Evolutionary conservation across 2,329 filamentous ascomycete species (phyloP), one percentile per base, ranked within the genome.

Genomic region (Venturia nashicola): DNA sequence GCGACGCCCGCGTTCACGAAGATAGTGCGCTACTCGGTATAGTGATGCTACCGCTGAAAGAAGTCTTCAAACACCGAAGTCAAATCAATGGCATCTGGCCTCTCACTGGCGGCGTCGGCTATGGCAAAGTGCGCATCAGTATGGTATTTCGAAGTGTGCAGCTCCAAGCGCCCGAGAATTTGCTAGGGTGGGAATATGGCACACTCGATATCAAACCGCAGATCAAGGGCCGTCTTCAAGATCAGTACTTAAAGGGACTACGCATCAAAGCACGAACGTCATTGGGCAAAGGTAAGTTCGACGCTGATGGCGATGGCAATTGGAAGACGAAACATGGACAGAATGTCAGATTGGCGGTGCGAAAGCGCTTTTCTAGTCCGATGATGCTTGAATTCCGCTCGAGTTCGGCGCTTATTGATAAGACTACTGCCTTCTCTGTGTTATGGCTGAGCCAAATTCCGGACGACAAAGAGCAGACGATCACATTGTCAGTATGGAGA

Each of bases 61-160:
- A 86, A 34, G 70, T 90, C 0, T 84, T 91, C 70, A 77, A 80
- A 61, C 77, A 86, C 9, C 79, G 80, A 32, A 86, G 84, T 20
- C 88, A 90, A 67, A 75, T 88, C 36, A 84, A 86, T 72, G 80
- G 82, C 8, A 83, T 78, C 65, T 91, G 84, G 70, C 88, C 88
- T 0, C 73, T 91, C 2, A 80, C 84, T 6, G 88, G 88, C 3
- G 88, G 88, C 0, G 81, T 90, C n/a, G 88, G 88, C 3, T 88
- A 84, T 67, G 88, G 88, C 1, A 81, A 86, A 51, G 80, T 83
- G 46, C 79, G 88, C 12, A 79, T 91, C 64, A 90, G 86, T 18
- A 79, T 91, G 77, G 84, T 91, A 2, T 91, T 88, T 80, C 82
- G 88, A 55, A 88, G 86, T 64, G 79, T 90, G 2, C 80, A 86